Conservation (phyloP, 257 asterid genomes). For the Lithospermum erythrorhizon region DNA sequence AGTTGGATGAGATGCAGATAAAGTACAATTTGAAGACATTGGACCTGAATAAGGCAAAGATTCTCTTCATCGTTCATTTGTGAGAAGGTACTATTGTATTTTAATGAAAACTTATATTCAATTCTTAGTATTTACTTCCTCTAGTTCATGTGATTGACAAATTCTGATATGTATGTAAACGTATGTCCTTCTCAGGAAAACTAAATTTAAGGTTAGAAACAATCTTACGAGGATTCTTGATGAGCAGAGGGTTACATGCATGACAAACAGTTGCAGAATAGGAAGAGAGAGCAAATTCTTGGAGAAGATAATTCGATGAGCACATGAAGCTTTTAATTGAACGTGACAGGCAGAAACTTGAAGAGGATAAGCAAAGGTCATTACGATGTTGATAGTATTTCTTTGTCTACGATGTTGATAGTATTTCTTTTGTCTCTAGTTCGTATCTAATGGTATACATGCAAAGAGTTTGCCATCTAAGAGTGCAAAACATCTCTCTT, state of each 20-base stretch:
- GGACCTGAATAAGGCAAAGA: conserved; percentile 74
- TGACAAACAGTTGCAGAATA: conserved; percentile 60
- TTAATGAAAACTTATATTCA: neutral
- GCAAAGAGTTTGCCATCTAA: no score
- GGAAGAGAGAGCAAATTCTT: conserved; percentile 47
- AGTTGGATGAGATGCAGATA: conserved; percentile 50
- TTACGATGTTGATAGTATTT: neutral
- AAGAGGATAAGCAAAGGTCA: conserved; percentile 67
- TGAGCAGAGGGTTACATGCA: conserved; percentile 54
- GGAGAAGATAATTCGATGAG: conserved; percentile 75
- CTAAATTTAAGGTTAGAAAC: conserved; percentile 55
- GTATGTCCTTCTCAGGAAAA: conserved; percentile 37
- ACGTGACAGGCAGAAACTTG: conserved; percentile 75
- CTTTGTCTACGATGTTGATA: no score
- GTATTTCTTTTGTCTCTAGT: no score
- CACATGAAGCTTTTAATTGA: conserved; percentile 68
- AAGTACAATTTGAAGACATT: conserved; percentile 42
- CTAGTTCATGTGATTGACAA: neutral
- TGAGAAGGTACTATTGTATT: conserved; percentile 39
- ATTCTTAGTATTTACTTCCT: neutral
- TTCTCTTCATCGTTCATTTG: conserved; percentile 54
- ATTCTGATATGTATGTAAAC: neutral
- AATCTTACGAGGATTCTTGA: conserved; percentile 51
- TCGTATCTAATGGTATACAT: no score
- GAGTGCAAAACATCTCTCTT: no score